A percentile compares a stretch with the other conserved stretches of the same genome.
These are phyloP conservation scores for Penicillium crustosum DNA, from an alignment of 2,329 filamentous ascomycete species.

Conservation along the genomic window DNA sequence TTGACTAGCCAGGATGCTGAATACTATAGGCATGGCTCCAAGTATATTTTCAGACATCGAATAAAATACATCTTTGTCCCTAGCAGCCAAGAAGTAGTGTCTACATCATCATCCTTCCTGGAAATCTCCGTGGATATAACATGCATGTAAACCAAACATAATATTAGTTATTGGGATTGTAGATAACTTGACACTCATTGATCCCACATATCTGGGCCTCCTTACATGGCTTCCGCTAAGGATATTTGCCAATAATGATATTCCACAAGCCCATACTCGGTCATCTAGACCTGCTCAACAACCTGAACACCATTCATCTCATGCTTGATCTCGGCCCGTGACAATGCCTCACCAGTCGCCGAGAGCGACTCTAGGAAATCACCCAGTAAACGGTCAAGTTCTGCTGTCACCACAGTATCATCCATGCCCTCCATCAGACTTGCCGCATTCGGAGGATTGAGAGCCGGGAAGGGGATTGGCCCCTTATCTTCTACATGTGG, in stretches of 20 bases:
- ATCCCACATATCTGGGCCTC: background rate
- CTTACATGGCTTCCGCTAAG: background rate
- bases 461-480: slow-evolving; percentile 39
- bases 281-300: slow-evolving; percentile 16
- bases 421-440: slow-evolving; percentile 41
- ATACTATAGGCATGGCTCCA: background rate
- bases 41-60: background rate
- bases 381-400: slow-evolving; percentile 44
- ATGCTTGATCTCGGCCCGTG: slow-evolving; percentile 15
- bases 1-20: background rate
- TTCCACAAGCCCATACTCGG: background rate
- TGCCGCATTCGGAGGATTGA: slow-evolving; percentile 40
- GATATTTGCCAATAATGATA: background rate
- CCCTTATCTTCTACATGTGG: slow-evolving; percentile 10
- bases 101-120: background rate
- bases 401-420: slow-evolving; percentile 37
- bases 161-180: background rate
- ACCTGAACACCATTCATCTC: slow-evolving; percentile 14
- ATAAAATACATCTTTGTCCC: background rate
- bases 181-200: background rate
- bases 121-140: background rate
- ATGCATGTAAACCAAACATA: background rate
- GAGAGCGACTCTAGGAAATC: slow-evolving; percentile 42
- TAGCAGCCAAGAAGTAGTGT: background rate
- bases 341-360: slow-evolving; percentile 38